Base-by-base conservation (phyloP, 108 stramenopile species). In the Conticribra guillardii region DNA sequence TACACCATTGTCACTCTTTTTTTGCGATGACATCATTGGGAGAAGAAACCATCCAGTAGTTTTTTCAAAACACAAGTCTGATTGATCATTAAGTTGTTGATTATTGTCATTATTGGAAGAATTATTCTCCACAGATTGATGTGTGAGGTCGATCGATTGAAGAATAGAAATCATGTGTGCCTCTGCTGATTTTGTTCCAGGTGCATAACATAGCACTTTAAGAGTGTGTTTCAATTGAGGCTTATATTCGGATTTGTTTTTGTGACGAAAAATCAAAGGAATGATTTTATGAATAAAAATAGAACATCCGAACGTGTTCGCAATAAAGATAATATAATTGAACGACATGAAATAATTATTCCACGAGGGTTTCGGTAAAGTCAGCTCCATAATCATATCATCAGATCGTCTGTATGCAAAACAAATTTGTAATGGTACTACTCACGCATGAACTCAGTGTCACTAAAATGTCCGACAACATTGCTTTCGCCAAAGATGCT, bases 391-490 rank as follows among this genome's bases (percentile, higher is more conserved):
- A n/a, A n/a, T n/a, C n/a, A n/a, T n/a, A n/a, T n/a, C n/a, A n/a
- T n/a, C n/a, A n/a, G n/a, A n/a, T n/a, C n/a, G n/a, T n/a, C n/a
- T n/a, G n/a, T n/a, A n/a, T n/a, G n/a, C 31, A 17, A 64, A 5
- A 3, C 7, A 18, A 64, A 62, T 18, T 9, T 26, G 24, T 37
- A 22, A 22, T 15, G 14, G 22, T 17, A 47, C 2, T 32, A 60
- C 79, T 71, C 50, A 71, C 79, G 52, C 64, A 58, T 32, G 59
- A 18, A 26, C 71, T 71, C 27, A 89, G 60, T 0, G 83, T 81
- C 24, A 74, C 29, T 14, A 94, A 63, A 26, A 91, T 80, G 67
- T 94, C 93, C 50, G 85, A 89, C 0, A 94, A 76, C 93, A 94
- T 94, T 41, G 87, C 85, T 31, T 76, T 79, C 19, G 93, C 93